These are phyloP conservation scores for Neopestalotiopsis rosae DNA, from an alignment of 2,329 filamentous ascomycete genomes.

Conservation along the genomic window DNA sequence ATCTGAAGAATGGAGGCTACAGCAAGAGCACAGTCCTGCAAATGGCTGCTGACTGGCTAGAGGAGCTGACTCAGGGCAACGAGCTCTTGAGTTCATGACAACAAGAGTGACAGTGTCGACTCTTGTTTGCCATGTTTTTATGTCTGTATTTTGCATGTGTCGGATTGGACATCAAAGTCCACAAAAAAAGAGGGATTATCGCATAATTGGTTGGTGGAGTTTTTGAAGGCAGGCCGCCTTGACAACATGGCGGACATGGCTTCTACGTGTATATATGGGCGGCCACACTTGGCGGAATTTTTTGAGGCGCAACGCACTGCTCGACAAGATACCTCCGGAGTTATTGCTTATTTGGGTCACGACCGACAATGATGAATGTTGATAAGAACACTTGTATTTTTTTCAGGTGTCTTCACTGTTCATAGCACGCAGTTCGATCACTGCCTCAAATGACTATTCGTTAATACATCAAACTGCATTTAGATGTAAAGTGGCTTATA, in stretches of 20 bases:
- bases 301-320: slow-evolving; percentile 6
- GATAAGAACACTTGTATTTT: neutral
- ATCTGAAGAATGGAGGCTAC: slow-evolving; percentile 73
- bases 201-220: slow-evolving; percentile 15
- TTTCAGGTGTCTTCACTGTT: neutral
- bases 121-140: slow-evolving; percentile 2
- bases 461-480: slow-evolving; percentile 15
- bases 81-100: slow-evolving; percentile 54
- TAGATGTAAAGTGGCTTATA: neutral
- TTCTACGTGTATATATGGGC: slow-evolving; percentile 13
- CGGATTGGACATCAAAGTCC: slow-evolving; percentile 8
- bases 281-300: slow-evolving; percentile 6
- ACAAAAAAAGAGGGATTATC: slow-evolving; percentile 8
- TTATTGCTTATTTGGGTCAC: slow-evolving; percentile 13
- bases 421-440: slow-evolving; percentile 11
- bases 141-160: slow-evolving; percentile 18
- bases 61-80: slow-evolving; percentile 74
- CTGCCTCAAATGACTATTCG: slow-evolving; percentile 13
- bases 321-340: slow-evolving; percentile 17
- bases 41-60: slow-evolving; percentile 79
- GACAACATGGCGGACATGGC: neutral
- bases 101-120: neutral
- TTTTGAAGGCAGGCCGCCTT: slow-evolving; percentile 1
- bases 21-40: slow-evolving; percentile 83
- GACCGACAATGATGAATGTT: slow-evolving; percentile 6